Base-by-base conservation (phyloP, 192 early-diverging fungal genomes). In the Entophlyctis helioformis region DNA sequence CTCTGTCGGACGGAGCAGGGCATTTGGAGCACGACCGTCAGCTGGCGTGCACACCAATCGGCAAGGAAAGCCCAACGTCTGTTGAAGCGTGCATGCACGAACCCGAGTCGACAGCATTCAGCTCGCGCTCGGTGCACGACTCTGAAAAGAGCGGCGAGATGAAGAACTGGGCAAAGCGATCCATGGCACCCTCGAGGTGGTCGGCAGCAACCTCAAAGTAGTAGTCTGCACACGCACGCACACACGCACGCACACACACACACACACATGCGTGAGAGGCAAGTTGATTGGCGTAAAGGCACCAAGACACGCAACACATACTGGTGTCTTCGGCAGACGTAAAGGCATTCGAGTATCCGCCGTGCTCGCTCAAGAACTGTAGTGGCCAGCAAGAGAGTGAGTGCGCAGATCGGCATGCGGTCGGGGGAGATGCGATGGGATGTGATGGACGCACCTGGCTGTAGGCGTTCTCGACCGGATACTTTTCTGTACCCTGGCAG, bases 91-190 rank as follows among this genome's bases (percentile, higher is more conserved):
- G n/a, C n/a, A n/a, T n/a, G n/a, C n/a, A n/a, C 43, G 56, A 54
- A 70, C 78, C 78, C 2, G 93, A 95, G 64, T 98, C 91, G 5
- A 98, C 91, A 0, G 95, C 95, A 4, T 74, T 66, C 51, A 96
- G 63, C 64, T 98, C 95, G 39, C 92, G 79, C 35, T 98, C 95
- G 11, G 84, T 91, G 57, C 88, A 90, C 42, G 72, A 76, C 16
- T 81, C 79, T 23, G 76, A 71, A 63, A 96, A 96, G 38, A 92
- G 76, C 28, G 95, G 92, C 21, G 71, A 67, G 26, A 91, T 88
- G 53, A 98, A 98, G 60, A 96, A 98, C 57, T 92, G 84, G 58
- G 63, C 49, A 59, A 51, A 49, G 46, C 85, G 67, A 48, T 83
- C 82, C 21, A 84, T 55, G 21, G 76, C 76, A n/a, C 64, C 72